These are phyloP conservation scores for Echium plantagineum DNA, from an alignment of 257 asterid genomes.

Conservation along the genomic window DNA sequence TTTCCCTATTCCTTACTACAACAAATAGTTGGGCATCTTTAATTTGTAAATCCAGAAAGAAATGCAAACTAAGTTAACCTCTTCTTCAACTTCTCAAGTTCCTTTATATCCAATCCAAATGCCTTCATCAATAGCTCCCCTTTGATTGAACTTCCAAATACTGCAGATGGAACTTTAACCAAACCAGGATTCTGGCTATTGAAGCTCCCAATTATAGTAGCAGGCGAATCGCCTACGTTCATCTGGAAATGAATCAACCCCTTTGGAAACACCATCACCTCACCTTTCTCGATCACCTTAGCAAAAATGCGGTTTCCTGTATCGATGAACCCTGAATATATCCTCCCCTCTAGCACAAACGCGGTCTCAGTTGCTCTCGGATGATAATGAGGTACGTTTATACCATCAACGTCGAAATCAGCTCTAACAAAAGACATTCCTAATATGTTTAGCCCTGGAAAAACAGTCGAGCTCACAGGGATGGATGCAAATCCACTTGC, in stretches of 20 bases:
- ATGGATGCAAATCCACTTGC: not conserved
- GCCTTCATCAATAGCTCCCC: slow-evolving; percentile 8
- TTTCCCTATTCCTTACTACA: not conserved
- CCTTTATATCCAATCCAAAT: slow-evolving; percentile 4
- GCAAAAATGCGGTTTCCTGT: slow-evolving; percentile 6
- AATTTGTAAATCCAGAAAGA: no score
- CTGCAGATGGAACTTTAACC: not conserved
- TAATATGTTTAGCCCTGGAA: slow-evolving; percentile 13
- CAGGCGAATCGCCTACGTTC: slow-evolving; percentile 14
- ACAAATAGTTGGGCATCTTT: no score
- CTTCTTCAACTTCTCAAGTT: slow-evolving; percentile 1
- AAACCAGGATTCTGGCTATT: slow-evolving; percentile 13
- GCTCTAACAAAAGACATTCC: slow-evolving; percentile 14
- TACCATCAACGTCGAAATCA: slow-evolving; percentile 8
- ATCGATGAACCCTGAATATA: slow-evolving; percentile 6
- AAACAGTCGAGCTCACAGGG: not conserved
- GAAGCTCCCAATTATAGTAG: slow-evolving; percentile 2
- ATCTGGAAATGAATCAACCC: slow-evolving; percentile 17
- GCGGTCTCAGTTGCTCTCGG: slow-evolving; percentile 13
- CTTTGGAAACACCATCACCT: slow-evolving; percentile 13
- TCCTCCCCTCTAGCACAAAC: slow-evolving; percentile 11
- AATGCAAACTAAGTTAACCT: not conserved
- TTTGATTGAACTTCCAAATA: slow-evolving; percentile 5
- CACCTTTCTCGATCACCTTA: slow-evolving; percentile 8
- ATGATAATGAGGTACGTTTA: slow-evolving; percentile 17